phyloP scores from a whole-genome alignment of 306 rosid species.

The Rubus idaeus region DNA sequence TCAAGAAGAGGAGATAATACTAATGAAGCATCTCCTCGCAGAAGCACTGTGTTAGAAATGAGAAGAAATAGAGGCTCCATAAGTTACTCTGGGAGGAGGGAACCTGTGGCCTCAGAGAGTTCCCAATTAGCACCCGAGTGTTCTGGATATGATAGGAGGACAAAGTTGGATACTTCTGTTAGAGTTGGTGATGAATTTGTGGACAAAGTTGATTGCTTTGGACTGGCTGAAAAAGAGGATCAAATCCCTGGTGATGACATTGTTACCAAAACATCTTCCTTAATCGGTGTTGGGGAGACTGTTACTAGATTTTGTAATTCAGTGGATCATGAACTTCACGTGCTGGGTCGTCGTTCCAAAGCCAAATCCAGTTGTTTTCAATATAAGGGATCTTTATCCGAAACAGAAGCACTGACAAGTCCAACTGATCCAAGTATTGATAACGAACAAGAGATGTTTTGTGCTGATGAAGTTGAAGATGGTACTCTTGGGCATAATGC shows the following conservation, averaged over 20 bases:
- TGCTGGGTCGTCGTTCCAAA: constrained; percentile 15
- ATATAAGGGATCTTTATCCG: constrained; percentile 21
- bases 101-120: constrained; percentile 30
- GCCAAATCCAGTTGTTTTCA: constrained; percentile 25
- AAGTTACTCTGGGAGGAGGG: constrained; percentile 21
- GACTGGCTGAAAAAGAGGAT: constrained; percentile 21
- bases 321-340: constrained; percentile 27
- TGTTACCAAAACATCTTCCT: constrained; percentile 25
- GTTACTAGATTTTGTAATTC: constrained; percentile 26
- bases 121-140: constrained; percentile 22
- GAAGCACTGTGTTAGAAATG: constrained; percentile 21
- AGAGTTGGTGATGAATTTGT: constrained; percentile 14
- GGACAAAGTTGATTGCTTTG: constrained; percentile 24
- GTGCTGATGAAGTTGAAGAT: constrained; percentile 33
- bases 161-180: constrained; percentile 27
- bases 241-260: constrained; percentile 23
- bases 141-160: constrained; percentile 14
- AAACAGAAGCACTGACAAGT: constrained; percentile 26
- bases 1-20: constrained; percentile 28
- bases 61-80: constrained; percentile 29
- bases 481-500: constrained; percentile 31
- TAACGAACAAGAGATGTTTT: constrained; percentile 38
- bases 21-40: constrained; percentile 26
- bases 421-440: constrained; percentile 23
- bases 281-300: constrained; percentile 22